Base-by-base conservation (phyloP, 495 filamentous ascomycete genomes). In the Penicillium samsonianum region DNA sequence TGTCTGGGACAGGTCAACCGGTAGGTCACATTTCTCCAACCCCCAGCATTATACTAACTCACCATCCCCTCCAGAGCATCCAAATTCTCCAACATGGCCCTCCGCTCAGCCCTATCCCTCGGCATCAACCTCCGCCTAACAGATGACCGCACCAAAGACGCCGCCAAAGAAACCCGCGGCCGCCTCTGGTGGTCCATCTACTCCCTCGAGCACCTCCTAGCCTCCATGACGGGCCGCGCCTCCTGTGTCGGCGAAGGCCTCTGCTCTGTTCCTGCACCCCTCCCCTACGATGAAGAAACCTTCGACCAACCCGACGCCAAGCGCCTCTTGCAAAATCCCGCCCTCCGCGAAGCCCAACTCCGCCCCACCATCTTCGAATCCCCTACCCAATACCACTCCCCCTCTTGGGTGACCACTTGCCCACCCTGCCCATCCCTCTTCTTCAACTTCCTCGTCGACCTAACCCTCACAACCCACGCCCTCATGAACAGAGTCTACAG, bases 111-210 rank as follows among this genome's bases (percentile, higher is more conserved):
- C 2, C 65, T 83, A 14, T 80, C 79, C 0, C 74, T 88, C 0
- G 86, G 84, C 1, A 74, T 89, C 19, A 85, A 88, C 59, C 67
- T 88, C 9, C 80, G 82, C 19, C 82, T 82, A 48, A 77, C 79
- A 20, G 78, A 79, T 44, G 67, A 70, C 17, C 67, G 74, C 7
- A 72, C 81, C n/a, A 55, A 71, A 33, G 67, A 78, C 30, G 65
- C 70, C 4, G 76, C 85, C 5, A 84, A 81, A 63, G 86, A 88
- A 68, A 75, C 80, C 17, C 76, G 85, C 10, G 70, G 75, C 40
- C 82, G 84, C 4, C 72, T 88, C 10, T 89, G 85, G 85, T 88
- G 84, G 81, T 80, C 84, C 0, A 65, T 89, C 11, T 85, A 80
- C 55, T 73, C 72, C 2, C 65, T 87, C 9, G 86, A 88, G 50